phyloP scores from a whole-genome alignment of 306 rosid genomes.

The Pterocarpus santalinus region DNA sequence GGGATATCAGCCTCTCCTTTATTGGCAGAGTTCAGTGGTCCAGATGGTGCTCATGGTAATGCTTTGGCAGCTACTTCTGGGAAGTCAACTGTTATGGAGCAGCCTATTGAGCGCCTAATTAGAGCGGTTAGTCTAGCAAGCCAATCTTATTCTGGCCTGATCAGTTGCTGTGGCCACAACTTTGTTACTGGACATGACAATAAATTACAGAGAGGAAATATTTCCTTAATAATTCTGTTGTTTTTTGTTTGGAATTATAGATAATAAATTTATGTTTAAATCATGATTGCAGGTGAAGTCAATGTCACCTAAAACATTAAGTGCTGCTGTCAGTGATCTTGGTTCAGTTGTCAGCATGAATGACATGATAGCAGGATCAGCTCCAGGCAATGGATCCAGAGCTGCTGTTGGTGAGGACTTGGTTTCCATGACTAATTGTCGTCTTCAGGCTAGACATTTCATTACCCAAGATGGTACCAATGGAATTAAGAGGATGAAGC shows the following conservation, averaged over 20 bases:
- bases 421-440: slow-evolving; percentile 94
- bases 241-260: slow-evolving; percentile 28
- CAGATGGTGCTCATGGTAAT: slow-evolving; percentile 68
- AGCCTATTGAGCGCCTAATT: slow-evolving; percentile 85
- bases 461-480: slow-evolving; percentile 76
- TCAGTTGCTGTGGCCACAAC: slow-evolving; percentile 7
- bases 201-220: slow-evolving; percentile 29
- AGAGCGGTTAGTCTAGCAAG: slow-evolving; percentile 71
- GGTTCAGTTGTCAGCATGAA: slow-evolving; percentile 89
- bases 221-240: slow-evolving; percentile 17
- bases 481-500: slow-evolving; percentile 87
- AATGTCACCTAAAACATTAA: slow-evolving; percentile 69
- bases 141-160: slow-evolving; percentile 21
- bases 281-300: slow-evolving; percentile 78
- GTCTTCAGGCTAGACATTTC: slow-evolving; percentile 77
- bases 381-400: slow-evolving; percentile 94
- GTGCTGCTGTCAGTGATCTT: slow-evolving; percentile 84
- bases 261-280: slow-evolving; percentile 40
- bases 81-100: slow-evolving; percentile 73
- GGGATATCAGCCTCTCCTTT: slow-evolving; percentile 99
- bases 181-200: slow-evolving; percentile 19
- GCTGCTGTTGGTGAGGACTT: slow-evolving; percentile 98
- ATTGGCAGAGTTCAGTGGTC: slow-evolving; percentile 84
- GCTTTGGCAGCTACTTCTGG: slow-evolving; percentile 65
- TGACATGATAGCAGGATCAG: slow-evolving; percentile 95